Conservation (phyloP, 805 yeast species). For the Myxozyma lipomycoides region DNA sequence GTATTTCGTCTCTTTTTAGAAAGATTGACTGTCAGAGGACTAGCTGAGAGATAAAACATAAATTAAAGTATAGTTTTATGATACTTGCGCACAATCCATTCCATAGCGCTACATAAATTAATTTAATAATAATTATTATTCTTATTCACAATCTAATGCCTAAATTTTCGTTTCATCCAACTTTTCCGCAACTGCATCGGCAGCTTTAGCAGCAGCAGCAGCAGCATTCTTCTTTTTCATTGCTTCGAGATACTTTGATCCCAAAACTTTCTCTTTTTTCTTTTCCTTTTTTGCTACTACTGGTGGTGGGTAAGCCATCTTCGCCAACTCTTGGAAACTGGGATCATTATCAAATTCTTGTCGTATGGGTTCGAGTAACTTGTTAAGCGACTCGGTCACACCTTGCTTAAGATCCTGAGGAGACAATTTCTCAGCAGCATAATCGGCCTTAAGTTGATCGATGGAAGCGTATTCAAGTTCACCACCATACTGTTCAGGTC, state of each 20-base stretch:
- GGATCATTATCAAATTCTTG: constrained; percentile 56
- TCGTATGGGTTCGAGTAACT: constrained; percentile 77
- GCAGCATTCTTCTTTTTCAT: constrained; percentile 17
- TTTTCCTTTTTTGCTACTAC: constrained; percentile 61
- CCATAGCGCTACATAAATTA: neutral
- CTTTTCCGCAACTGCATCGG: constrained; percentile 26
- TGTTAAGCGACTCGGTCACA: constrained; percentile 79
- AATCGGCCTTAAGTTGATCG: constrained; percentile 68
- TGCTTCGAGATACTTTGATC: constrained; percentile 76
- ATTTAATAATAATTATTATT: neutral
- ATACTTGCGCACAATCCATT: neutral
- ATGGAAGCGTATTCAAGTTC: constrained; percentile 67
- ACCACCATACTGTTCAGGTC: constrained; percentile 98
- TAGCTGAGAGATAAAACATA: too few species aligned
- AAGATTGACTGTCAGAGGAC: too few species aligned
- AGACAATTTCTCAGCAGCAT: constrained; percentile 65
- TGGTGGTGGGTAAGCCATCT: constrained; percentile 80
- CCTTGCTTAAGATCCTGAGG: constrained; percentile 95
- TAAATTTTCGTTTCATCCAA: constrained; percentile 5
- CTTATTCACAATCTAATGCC: neutral
- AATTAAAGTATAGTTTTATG: too few species aligned
- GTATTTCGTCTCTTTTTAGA: too few species aligned
- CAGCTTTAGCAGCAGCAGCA: constrained; percentile 27
- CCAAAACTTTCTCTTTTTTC: constrained; percentile 75
- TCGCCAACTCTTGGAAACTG: constrained; percentile 72